Evolutionary conservation across 2,329 filamentous ascomycete species (phyloP).

Genomic region (Exutisphaerella laricina): DNA sequence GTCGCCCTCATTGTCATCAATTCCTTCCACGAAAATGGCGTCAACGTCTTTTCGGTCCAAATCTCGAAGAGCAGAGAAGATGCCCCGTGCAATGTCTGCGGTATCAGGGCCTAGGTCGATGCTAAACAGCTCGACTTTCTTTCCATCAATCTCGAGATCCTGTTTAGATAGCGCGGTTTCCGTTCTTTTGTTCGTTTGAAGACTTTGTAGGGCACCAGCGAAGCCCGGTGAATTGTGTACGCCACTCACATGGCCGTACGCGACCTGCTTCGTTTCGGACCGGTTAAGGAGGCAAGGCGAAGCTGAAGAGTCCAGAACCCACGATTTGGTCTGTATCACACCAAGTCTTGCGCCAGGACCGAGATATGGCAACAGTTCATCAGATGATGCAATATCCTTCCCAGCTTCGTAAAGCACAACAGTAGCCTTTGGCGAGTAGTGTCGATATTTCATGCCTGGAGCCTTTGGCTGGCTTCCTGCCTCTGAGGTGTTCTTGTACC

Average conservation of each 20-base stretch:
- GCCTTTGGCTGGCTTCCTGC: slow-evolving; percentile 65
- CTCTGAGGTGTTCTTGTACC: slow-evolving; percentile 71
- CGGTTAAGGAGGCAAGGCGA: not conserved
- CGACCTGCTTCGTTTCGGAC: slow-evolving; percentile 10
- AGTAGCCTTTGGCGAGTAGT: slow-evolving; percentile 86
- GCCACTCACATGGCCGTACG: slow-evolving; percentile 20
- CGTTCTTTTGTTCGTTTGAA: slow-evolving; percentile 14
- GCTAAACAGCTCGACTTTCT: slow-evolving; percentile 51
- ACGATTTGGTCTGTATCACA: slow-evolving; percentile 36
- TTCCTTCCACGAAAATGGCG: slow-evolving; percentile 85
- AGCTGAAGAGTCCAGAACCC: slow-evolving; percentile 21
- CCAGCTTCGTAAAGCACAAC: slow-evolving; percentile 64
- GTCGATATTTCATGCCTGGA: slow-evolving; percentile 98
- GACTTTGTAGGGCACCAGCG: slow-evolving; percentile 23
- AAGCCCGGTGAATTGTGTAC: slow-evolving; percentile 21
- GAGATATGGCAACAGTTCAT: slow-evolving; percentile 30
- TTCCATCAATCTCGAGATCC: slow-evolving; percentile 5
- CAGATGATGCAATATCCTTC: slow-evolving; percentile 25
- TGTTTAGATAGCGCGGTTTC: slow-evolving; percentile 8
- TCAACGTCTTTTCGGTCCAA: slow-evolving; percentile 75
- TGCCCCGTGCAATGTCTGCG: slow-evolving; percentile 70
- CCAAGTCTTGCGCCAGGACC: slow-evolving; percentile 33
- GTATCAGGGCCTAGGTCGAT: slow-evolving; percentile 66
- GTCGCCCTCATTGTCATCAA: slow-evolving; percentile 60
- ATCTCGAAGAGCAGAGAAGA: slow-evolving; percentile 82